A percentile compares a stretch with the other conserved stretches of the same genome.
Conservation (phyloP, 345 rosid genomes). For the Erucastrum elatum region DNA sequence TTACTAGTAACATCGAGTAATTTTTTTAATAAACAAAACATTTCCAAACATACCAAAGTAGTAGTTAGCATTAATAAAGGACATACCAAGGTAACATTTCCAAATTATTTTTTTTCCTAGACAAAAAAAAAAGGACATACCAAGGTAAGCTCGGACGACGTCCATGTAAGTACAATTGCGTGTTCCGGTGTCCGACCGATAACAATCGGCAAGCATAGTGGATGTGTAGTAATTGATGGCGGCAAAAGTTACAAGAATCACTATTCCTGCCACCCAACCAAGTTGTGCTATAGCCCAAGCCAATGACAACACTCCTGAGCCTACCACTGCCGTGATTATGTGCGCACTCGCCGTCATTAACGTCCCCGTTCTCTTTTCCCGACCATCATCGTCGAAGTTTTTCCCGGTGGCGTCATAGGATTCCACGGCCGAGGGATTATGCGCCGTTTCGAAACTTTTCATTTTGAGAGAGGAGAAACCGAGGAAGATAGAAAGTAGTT, state of each 20-base stretch:
- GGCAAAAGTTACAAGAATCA: conserved; percentile 57
- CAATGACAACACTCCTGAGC: conserved; percentile 80
- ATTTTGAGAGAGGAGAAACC: conserved; percentile 9
- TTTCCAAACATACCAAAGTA: too few species aligned
- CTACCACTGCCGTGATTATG: conserved; percentile 96
- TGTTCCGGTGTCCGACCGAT: conserved; percentile 68
- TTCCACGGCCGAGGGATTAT: conserved; percentile 12
- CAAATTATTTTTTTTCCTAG: too few species aligned
- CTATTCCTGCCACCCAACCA: conserved; percentile 78
- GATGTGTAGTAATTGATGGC: conserved; percentile 75
- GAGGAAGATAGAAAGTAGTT: background rate
- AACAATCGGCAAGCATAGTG: conserved; percentile 64
- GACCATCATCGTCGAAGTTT: conserved; percentile 74
- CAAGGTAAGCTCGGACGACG: conserved; percentile 68
- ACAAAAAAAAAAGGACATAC: conserved; percentile 29
- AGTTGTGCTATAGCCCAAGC: conserved; percentile 92
- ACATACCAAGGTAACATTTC: background rate
- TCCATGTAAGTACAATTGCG: conserved; percentile 87
- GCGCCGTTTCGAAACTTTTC: background rate
- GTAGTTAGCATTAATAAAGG: too few species aligned
- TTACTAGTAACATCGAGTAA: too few species aligned
- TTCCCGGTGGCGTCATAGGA: conserved; percentile 18
- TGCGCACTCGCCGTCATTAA: conserved; percentile 60
- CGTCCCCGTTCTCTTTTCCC: conserved; percentile 61
- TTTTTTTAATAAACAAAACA: too few species aligned